Conservation (phyloP, 2,329 filamentous ascomycete species). For the Sporothrix pseudoabietina region DNA sequence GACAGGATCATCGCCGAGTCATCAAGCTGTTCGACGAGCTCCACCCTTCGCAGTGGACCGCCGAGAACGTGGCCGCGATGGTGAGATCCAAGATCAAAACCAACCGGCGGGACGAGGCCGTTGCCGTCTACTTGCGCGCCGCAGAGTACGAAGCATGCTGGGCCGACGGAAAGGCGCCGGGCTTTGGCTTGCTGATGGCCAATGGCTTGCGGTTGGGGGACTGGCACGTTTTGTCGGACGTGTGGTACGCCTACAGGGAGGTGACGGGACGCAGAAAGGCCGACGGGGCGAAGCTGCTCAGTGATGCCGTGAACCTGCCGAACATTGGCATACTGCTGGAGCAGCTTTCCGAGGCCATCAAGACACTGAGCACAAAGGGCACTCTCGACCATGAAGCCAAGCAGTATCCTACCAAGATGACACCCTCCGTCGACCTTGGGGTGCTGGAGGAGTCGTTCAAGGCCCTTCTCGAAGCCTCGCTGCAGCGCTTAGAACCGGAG, state of each 20-base stretch:
- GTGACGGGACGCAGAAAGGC: conserved; percentile 23
- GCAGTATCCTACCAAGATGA: no score
- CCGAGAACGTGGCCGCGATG: conserved; percentile 45
- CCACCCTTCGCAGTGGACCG: conserved; percentile 45
- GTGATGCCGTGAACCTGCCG: conserved; percentile 6
- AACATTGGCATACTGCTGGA: conserved; percentile 15
- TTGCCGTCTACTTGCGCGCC: conserved; percentile 47
- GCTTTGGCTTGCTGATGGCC: conserved; percentile 50
- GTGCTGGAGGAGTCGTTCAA: conserved; percentile 24
- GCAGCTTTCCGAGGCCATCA: not conserved
- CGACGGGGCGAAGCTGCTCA: conserved; percentile 43
- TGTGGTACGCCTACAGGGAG: conserved; percentile 43
- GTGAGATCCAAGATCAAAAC: conserved; percentile 49
- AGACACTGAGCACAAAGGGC: not conserved
- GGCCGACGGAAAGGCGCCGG: conserved; percentile 35
- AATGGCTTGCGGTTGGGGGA: conserved; percentile 44
- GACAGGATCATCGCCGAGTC: conserved; percentile 47
- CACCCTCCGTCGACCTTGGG: not conserved
- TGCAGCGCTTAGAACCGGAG: conserved; percentile 31
- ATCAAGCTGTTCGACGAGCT: conserved; percentile 50
- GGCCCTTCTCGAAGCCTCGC: conserved; percentile 28
- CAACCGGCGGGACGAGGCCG: conserved; percentile 45
- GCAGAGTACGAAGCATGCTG: conserved; percentile 22
- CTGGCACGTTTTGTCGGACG: conserved; percentile 45
- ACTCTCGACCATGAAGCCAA: not conserved